Conservation (phyloP, 2,329 filamentous ascomycete genomes). For the Fusarium irregulare region DNA sequence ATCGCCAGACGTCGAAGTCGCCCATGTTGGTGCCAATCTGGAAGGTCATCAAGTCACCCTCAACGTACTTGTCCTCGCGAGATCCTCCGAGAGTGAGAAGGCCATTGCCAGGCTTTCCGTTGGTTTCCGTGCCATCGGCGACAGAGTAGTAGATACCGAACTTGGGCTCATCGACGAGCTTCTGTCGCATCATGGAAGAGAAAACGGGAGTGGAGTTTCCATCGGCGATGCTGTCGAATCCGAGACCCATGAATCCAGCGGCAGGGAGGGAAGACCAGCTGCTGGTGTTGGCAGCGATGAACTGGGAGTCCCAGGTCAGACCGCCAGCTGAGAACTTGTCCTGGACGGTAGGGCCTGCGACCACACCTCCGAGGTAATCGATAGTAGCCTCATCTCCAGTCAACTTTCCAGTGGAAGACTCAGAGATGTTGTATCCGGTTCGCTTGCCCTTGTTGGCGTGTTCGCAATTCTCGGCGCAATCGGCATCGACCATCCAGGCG, state of each 20-base stretch:
- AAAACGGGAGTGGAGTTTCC: slow-evolving; percentile 47
- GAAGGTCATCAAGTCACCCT: slow-evolving; percentile 39
- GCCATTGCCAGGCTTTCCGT: slow-evolving; percentile 40
- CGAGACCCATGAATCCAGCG: slow-evolving; percentile 52
- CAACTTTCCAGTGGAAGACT: slow-evolving; percentile 43
- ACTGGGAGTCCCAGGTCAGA: slow-evolving; percentile 44
- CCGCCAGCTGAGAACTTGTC: slow-evolving; percentile 43
- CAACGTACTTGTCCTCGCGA: slow-evolving; percentile 46
- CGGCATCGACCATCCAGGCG: slow-evolving; percentile 48
- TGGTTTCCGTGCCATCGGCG: slow-evolving; percentile 9
- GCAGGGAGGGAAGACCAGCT: slow-evolving; percentile 46
- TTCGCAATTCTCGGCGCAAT: slow-evolving; percentile 44
- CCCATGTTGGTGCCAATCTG: slow-evolving; percentile 8
- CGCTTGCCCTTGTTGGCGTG: slow-evolving; percentile 45
- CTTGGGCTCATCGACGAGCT: slow-evolving; percentile 47
- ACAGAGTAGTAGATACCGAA: slow-evolving; percentile 50
- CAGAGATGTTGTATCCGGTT: slow-evolving; percentile 44
- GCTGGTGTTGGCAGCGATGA: slow-evolving; percentile 48
- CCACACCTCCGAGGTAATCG: slow-evolving; percentile 48
- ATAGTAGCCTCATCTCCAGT: slow-evolving; percentile 42
- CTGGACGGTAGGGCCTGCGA: slow-evolving; percentile 41
- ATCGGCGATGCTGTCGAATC: slow-evolving; percentile 49
- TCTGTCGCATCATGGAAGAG: slow-evolving; percentile 48
- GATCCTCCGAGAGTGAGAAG: slow-evolving; percentile 51
- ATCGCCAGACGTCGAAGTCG: slow-evolving; percentile 50